Conservation (phyloP, 1,284 basidiomycete species). For the Cryptococcus sp. region DNA sequence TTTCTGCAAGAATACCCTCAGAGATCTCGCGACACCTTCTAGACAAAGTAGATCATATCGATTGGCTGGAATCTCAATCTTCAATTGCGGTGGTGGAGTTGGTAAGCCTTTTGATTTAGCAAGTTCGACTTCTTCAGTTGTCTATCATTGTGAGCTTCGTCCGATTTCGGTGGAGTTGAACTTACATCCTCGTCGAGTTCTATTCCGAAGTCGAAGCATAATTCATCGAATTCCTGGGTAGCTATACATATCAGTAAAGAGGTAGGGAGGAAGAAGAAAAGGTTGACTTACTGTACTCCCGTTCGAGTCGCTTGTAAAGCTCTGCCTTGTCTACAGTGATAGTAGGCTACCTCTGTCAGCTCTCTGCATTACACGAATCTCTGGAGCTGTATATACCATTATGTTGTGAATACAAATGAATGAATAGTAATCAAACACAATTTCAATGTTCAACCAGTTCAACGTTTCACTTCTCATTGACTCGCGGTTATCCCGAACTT, state of each 20-base stretch:
- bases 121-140: constrained; percentile 79
- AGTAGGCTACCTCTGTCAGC: constrained; percentile 62
- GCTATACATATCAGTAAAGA: constrained; percentile 51
- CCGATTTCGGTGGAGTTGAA: neutral
- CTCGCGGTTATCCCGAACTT: neutral
- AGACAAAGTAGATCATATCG: constrained; percentile 86
- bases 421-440: too few species aligned
- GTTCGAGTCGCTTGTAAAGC: constrained; percentile 81
- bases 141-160: constrained; percentile 52
- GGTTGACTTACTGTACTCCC: constrained; percentile 65
- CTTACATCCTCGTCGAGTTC: constrained; percentile 95
- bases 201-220: constrained; percentile 96
- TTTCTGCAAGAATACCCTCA: constrained; percentile 79
- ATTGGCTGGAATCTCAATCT: constrained; percentile 98
- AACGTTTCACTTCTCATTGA: neutral
- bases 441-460: neutral
- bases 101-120: constrained; percentile 75
- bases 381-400: neutral
- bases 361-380: neutral
- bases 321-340: constrained; percentile 92
- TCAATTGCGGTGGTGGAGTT: constrained; percentile 82
- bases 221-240: constrained; percentile 86
- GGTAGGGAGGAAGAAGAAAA: neutral
- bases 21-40: constrained; percentile 86
- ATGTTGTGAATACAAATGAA: neutral